phyloP scores from a whole-genome alignment of 108 stramenopile species.

The Fragilaria crotonensis region DNA sequence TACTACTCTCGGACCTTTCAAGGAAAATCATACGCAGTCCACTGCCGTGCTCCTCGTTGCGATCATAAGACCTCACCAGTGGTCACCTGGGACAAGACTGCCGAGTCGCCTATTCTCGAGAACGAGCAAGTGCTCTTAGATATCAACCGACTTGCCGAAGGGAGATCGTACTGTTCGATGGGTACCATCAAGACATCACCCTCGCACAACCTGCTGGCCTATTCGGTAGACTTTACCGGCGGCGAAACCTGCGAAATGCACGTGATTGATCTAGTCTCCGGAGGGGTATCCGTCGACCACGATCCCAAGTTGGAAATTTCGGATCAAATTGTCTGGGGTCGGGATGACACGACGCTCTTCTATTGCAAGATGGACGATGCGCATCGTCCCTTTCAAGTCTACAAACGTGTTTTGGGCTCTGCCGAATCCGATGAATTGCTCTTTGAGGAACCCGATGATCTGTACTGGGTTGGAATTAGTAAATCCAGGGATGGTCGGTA shows the following conservation, averaged over 20 bases:
- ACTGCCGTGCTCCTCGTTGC: slow-evolving; percentile 70
- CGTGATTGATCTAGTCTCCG: slow-evolving; percentile 65
- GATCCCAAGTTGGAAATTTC: slow-evolving; percentile 37
- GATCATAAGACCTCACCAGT: slow-evolving; percentile 1
- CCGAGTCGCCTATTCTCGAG: slow-evolving; percentile 49
- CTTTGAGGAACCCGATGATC: slow-evolving; percentile 71
- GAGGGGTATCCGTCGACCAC: slow-evolving; percentile 35
- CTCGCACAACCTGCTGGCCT: slow-evolving; percentile 64
- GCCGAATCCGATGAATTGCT: slow-evolving; percentile 52
- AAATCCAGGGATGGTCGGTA: slow-evolving; percentile 58
- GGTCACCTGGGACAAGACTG: slow-evolving; percentile 53
- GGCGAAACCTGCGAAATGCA: slow-evolving; percentile 84
- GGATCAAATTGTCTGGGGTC: slow-evolving; percentile 75
- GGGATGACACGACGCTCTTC: slow-evolving; percentile 62
- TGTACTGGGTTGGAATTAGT: slow-evolving; percentile 44
- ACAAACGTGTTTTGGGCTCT: slow-evolving; percentile 17
- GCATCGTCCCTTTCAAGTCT: slow-evolving; percentile 71
- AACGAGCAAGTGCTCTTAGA: slow-evolving; percentile 82
- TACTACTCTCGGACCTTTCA: slow-evolving; percentile 89
- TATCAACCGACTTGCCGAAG: slow-evolving; percentile 78
- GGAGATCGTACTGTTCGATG: slow-evolving; percentile 72
- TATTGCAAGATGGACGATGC: slow-evolving; percentile 82
- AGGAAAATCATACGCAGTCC: slow-evolving; percentile 78
- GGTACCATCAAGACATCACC: slow-evolving; percentile 63
- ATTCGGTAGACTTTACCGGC: slow-evolving; percentile 82